Base-by-base conservation (phyloP, 2,329 filamentous ascomycete species). In the Ophiostoma populinum region DNA sequence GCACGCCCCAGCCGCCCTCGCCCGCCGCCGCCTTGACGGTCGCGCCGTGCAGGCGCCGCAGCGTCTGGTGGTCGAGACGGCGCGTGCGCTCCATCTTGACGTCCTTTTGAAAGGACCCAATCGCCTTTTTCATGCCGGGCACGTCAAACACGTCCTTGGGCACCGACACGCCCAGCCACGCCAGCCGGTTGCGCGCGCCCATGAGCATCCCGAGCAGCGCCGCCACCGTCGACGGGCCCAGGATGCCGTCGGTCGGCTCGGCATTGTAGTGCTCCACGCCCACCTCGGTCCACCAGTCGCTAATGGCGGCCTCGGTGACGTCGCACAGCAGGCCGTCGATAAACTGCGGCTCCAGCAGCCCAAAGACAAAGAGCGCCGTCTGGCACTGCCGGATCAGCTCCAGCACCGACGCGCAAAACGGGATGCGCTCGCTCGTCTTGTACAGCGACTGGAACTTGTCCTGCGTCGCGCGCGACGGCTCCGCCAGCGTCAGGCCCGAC, bases 241-340 rank as follows among this genome's bases (percentile, higher is more conserved):
- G 60, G 16, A 92, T 85, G 10, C 87, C 87, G 55, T 98, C 90
- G 8, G 79, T 80, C 2, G 90, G 87, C 53, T 95, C 90, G 22
- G 85, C 71, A 37, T 87, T 92, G 60, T 87, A 94, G 49, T 90
- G 77, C 45, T 95, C 87, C 1, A 76, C 77, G 2, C 90, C 90
- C 40, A 94, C 78, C 48, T 93, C 82, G 1, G 80, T 76, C 90
- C 90, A 95, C 90, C 90, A 98, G 52, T 94, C 81, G 42, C 76
- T 78, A 46, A 95, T 74, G 2, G 86, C 83, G 42, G 69, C 76
- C 53, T 98, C 90, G 0, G 90, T 95, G 28, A 90, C 65, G 56
- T 98, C 90, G 52, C 90, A 98, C 3, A 98, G 67, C 17, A 94
- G 58, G 0, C 90, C 90, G 49, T 98, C 90, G 7, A 82, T 80